A percentile compares a stretch with the other conserved stretches of the same genome.
These are phyloP conservation scores for Trypethelium eluteriae DNA, from an alignment of 495 filamentous ascomycete genomes.

Conservation along the genomic window DNA sequence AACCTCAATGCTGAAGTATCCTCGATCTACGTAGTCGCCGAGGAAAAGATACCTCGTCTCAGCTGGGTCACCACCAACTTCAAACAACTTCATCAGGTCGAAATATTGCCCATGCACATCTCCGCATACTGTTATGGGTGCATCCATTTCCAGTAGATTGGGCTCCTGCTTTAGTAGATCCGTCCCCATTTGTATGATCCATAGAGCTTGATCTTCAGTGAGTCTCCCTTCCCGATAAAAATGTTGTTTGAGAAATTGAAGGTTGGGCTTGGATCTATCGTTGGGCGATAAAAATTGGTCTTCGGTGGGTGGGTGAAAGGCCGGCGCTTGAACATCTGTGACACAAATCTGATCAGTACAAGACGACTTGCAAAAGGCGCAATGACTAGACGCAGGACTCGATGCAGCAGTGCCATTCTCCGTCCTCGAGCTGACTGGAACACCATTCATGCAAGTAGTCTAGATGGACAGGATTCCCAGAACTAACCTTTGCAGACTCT, in stretches of 20 bases:
- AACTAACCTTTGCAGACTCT: constrained; percentile 89
- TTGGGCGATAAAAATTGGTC: constrained; percentile 71
- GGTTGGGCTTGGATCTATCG: constrained; percentile 79
- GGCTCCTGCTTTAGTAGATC: constrained; percentile 79
- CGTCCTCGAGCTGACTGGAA: too few species aligned
- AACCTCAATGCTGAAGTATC: constrained; percentile 97
- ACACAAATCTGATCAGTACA: background rate
- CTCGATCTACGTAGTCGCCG: constrained; percentile 94
- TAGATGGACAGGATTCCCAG: too few species aligned
- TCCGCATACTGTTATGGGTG: constrained; percentile 97
- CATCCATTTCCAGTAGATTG: constrained; percentile 97
- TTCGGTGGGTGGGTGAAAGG: constrained; percentile 79
- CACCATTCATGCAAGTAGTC: too few species aligned
- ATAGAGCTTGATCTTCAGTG: constrained; percentile 93
- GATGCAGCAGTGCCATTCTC: too few species aligned
- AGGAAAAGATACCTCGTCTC: constrained; percentile 95
- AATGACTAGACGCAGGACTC: too few species aligned
- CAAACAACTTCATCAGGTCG: constrained; percentile 98
- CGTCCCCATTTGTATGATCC: constrained; percentile 80
- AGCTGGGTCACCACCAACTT: constrained; percentile 92
- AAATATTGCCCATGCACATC: constrained; percentile 99
- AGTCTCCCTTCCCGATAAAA: constrained; percentile 95
- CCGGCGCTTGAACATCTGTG: constrained; percentile 91
- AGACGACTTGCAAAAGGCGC: constrained; percentile 12
- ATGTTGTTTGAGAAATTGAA: constrained; percentile 93